A percentile compares a stretch with the other conserved stretches of the same genome.
Evolutionary conservation across 495 filamentous ascomycete genomes (phyloP).

Genomic region (Margaritispora aquatica): DNA sequence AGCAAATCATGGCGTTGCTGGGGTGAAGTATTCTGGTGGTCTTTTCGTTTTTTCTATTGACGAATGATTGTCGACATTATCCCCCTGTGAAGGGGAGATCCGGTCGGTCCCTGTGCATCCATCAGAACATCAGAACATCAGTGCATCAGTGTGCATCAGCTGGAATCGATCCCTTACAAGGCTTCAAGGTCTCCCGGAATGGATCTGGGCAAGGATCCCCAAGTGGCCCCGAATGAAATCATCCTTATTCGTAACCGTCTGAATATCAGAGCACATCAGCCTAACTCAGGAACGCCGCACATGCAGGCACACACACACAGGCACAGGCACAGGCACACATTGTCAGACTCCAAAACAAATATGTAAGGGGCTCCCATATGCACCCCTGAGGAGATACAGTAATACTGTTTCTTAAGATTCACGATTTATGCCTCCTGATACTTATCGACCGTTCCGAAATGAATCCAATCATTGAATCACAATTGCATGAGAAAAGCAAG

Average conservation of each 20-base stretch:
- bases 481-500: background rate
- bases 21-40: background rate
- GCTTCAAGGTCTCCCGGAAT: too few relatives aligned
- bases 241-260: too few relatives aligned
- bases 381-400: background rate
- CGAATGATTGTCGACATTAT: background rate
- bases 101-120: too few relatives aligned
- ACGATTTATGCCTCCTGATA: too few relatives aligned
- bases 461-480: too few relatives aligned
- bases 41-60: background rate
- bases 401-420: too few relatives aligned
- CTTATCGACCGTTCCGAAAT: too few relatives aligned
- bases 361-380: background rate
- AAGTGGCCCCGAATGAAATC: background rate
- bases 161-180: too few relatives aligned
- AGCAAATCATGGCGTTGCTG: background rate
- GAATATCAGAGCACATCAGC: too few relatives aligned
- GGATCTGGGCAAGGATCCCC: background rate
- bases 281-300: too few relatives aligned
- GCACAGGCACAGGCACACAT: background rate
- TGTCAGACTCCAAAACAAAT: background rate
- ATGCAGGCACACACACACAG: background rate
- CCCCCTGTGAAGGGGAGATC: background rate
- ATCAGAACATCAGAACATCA: too few relatives aligned
- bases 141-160: background rate